A percentile compares a stretch with the other conserved stretches of the same genome.
Evolutionary conservation across 176 grass and related monocot species (phyloP).

Genomic region (Miscanthus lutarioriparius): DNA sequence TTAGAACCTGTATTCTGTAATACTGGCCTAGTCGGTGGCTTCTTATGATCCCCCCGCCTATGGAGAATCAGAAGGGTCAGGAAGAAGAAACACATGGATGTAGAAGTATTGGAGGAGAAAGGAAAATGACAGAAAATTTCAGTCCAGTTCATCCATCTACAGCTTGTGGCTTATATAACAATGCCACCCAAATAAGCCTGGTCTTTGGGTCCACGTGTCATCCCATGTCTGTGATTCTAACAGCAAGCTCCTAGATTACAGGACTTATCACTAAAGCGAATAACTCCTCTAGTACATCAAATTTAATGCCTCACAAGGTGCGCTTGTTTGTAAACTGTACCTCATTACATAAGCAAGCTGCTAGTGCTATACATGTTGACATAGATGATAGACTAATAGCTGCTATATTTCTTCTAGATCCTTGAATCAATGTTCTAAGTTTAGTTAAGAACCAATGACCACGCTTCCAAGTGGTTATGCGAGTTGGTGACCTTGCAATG

Average conservation of each 20-base stretch:
- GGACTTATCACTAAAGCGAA: not conserved
- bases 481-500: not conserved
- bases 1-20: not conserved
- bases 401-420: not conserved
- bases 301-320: not conserved
- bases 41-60: constrained; percentile 23
- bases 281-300: not conserved
- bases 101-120: not conserved
- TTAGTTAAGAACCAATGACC: not conserved
- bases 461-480: not conserved
- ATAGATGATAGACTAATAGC: not conserved
- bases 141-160: not conserved
- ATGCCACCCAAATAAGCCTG: not conserved
- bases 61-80: not conserved
- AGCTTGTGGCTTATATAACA: not conserved
- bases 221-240: not conserved
- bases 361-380: not conserved
- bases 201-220: not conserved
- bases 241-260: not conserved
- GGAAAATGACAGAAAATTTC: not conserved
- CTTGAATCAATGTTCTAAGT: not conserved
- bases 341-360: not conserved
- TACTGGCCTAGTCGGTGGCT: constrained; percentile 10
- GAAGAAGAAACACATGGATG: not conserved
- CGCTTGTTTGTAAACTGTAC: not conserved